These are phyloP conservation scores for Lizonia empirigonia DNA, from an alignment of 2,329 filamentous ascomycete species.

Conservation along the genomic window DNA sequence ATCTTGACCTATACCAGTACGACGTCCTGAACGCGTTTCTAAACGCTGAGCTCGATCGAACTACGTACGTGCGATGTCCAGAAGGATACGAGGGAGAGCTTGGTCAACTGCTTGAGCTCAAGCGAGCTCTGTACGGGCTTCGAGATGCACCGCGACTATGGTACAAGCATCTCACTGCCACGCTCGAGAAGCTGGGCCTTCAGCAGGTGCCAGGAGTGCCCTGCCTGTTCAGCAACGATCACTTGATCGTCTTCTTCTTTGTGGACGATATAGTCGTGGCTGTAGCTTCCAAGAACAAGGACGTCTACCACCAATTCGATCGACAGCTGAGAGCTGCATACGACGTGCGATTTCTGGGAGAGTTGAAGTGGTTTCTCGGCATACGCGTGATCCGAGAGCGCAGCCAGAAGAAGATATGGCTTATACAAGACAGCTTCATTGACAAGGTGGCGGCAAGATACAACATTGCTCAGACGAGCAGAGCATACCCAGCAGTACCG, in stretches of 20 bases:
- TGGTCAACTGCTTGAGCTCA: not conserved
- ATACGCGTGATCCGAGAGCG: no score
- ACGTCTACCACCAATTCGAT: no score
- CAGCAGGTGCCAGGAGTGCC: no score
- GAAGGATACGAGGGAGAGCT: not conserved
- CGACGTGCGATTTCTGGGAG: no score
- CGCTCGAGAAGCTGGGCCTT: no score
- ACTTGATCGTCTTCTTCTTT: no score
- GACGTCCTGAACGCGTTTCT: constrained; percentile 31
- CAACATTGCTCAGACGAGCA: not conserved
- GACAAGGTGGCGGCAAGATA: not conserved
- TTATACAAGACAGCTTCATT: not conserved
- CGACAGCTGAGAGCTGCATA: no score
- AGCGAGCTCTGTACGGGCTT: constrained; percentile 29
- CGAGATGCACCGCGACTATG: constrained; percentile 26
- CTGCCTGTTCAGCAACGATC: no score
- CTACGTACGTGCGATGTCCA: not conserved
- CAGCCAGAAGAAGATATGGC: no score
- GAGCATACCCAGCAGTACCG: not conserved
- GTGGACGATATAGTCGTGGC: no score
- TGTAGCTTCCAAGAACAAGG: no score
- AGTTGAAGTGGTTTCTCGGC: no score
- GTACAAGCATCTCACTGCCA: constrained; percentile 1
- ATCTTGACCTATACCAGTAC: constrained; percentile 22
- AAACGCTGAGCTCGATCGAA: constrained; percentile 12